Conservation (phyloP, 2,329 filamentous ascomycete species). For the Alternaria rosae region DNA sequence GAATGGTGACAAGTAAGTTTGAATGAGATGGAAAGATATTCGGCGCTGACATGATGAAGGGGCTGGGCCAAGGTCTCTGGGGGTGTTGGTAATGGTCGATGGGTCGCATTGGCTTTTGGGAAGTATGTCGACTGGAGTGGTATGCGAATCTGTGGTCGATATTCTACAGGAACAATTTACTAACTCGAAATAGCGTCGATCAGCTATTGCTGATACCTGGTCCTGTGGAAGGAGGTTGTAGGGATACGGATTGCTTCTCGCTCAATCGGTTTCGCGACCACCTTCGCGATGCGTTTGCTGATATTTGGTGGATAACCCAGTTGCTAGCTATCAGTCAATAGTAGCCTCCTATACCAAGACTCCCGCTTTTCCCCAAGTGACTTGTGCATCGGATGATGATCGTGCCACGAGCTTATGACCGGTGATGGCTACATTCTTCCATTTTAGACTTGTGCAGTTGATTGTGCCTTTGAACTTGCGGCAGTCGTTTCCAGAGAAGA, state of each 20-base stretch:
- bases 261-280: neutral
- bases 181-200: neutral
- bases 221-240: neutral
- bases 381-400: constrained; percentile 23
- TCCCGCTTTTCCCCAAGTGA: constrained; percentile 17
- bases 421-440: constrained; percentile 29
- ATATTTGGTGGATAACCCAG: neutral
- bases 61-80: constrained; percentile 7
- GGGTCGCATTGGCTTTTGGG: constrained; percentile 10
- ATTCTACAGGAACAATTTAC: neutral
- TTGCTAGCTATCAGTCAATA: neutral
- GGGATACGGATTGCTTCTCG: neutral
- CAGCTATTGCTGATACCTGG: neutral
- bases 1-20: constrained; percentile 10
- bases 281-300: neutral
- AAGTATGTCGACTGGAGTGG: constrained; percentile 2
- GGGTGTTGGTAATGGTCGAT: neutral
- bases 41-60: neutral
- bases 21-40: neutral
- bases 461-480: constrained; percentile 36
- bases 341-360: neutral
- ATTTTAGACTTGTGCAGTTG: constrained; percentile 24
- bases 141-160: neutral
- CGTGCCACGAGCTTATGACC: constrained; percentile 27
- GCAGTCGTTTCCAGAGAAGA: constrained; percentile 31